Evolutionary conservation across 23 red algal genomes (phyloP).

Genomic region (Gracilaria gracilis): DNA sequence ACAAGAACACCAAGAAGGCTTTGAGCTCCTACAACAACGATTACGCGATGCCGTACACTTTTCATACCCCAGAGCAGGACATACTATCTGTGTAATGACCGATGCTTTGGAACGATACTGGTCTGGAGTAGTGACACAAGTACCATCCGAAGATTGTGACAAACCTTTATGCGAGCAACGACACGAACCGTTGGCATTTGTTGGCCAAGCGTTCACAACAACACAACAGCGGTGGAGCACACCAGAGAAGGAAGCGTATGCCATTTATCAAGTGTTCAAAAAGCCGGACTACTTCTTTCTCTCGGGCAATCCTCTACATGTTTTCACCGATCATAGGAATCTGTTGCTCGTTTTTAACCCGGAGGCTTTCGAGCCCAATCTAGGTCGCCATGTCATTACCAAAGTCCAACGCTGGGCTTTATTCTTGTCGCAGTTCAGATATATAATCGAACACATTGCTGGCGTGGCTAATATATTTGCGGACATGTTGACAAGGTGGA

Average conservation of each 20-base stretch:
- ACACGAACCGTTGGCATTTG: slow-evolving; percentile 44
- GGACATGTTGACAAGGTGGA: slow-evolving; percentile 34
- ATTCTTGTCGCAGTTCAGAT: slow-evolving; percentile 15
- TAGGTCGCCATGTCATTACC: neutral
- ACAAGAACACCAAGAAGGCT: slow-evolving; percentile 11
- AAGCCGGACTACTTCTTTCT: too few relatives aligned
- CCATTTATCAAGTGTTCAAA: slow-evolving; percentile 13
- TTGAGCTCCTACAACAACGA: slow-evolving; percentile 14
- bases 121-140: slow-evolving; percentile 31
- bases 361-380: neutral
- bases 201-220: slow-evolving; percentile 9
- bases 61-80: slow-evolving; percentile 8
- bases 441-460: slow-evolving; percentile 4
- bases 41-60: slow-evolving; percentile 19
- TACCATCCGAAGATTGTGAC: neutral
- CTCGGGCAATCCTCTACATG: neutral
- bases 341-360: slow-evolving; percentile 35
- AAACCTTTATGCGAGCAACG: neutral
- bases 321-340: slow-evolving; percentile 38
- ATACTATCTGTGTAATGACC: slow-evolving; percentile 33
- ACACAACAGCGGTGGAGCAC: slow-evolving; percentile 24
- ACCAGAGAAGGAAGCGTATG: slow-evolving; percentile 43
- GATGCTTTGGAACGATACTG: slow-evolving; percentile 49
- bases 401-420: slow-evolving; percentile 59
- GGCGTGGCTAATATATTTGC: slow-evolving; percentile 8